A percentile compares a stretch with the other conserved stretches of the same genome.
Evolutionary conservation across 495 filamentous ascomycete species (phyloP).

Genomic region (Glarea lozoyensis): DNA sequence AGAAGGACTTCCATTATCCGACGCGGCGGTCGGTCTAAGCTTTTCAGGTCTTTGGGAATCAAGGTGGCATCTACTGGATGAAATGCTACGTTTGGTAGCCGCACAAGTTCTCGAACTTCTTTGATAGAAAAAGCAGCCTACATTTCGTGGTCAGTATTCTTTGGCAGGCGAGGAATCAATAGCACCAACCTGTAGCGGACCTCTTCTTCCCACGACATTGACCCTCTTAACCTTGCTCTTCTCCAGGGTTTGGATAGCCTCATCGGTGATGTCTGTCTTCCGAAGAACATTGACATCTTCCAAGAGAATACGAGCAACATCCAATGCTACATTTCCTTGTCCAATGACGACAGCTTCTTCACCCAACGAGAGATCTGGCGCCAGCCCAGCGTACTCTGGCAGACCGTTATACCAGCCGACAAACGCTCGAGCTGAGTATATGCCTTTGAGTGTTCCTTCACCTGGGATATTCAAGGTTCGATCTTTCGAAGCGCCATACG

Average conservation of each 20-base stretch:
- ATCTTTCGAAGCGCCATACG: slow-evolving; percentile 86
- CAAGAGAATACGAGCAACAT: slow-evolving; percentile 84
- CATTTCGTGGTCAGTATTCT: slow-evolving; percentile 5
- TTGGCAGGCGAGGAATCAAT: neutral
- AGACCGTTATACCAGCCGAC: slow-evolving; percentile 98
- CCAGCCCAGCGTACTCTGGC: slow-evolving; percentile 70
- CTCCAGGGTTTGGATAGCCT: slow-evolving; percentile 65
- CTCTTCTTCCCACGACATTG: slow-evolving; percentile 75
- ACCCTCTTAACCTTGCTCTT: slow-evolving; percentile 73
- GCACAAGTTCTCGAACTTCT: slow-evolving; percentile 78
- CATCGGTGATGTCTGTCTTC: slow-evolving; percentile 79
- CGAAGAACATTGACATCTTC: slow-evolving; percentile 59
- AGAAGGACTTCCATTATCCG: slow-evolving; percentile 71
- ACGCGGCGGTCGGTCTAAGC: slow-evolving; percentile 62
- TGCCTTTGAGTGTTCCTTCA: slow-evolving; percentile 59
- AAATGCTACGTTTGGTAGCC: slow-evolving; percentile 65
- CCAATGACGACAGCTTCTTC: slow-evolving; percentile 87
- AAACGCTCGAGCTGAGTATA: slow-evolving; percentile 87
- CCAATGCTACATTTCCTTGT: slow-evolving; percentile 91
- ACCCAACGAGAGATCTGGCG: slow-evolving; percentile 64
- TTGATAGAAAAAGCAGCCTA: slow-evolving; percentile 91
- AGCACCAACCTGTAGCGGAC: slow-evolving; percentile 64
- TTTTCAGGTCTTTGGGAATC: slow-evolving; percentile 51
- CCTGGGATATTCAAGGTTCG: slow-evolving; percentile 68
- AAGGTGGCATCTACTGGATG: slow-evolving; percentile 55